Conservation (phyloP, 169 alveolate species). For the Theileria annulata region DNA sequence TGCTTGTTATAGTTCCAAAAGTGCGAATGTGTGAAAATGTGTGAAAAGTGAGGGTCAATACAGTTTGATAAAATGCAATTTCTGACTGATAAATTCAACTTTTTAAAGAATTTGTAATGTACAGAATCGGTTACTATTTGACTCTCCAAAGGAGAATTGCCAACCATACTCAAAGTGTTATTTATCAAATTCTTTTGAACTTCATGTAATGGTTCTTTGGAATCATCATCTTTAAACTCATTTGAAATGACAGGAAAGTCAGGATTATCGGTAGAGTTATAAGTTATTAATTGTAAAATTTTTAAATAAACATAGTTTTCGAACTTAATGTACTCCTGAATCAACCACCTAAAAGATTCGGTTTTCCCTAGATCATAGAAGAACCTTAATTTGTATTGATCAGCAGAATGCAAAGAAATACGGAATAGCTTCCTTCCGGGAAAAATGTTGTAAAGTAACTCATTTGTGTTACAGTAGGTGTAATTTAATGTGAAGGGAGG, state of each 20-base stretch:
- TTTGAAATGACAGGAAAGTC: neutral
- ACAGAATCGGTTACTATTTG: neutral
- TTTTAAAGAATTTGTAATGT: neutral
- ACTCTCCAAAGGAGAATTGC: neutral
- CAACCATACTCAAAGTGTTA: neutral
- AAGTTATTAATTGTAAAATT: conserved; percentile 21
- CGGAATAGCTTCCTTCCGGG: neutral
- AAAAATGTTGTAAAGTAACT: conserved; percentile 30
- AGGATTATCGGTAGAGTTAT: neutral
- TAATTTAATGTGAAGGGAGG: conserved; percentile 44
- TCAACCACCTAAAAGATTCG: conserved; percentile 63
- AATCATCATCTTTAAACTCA: neutral
- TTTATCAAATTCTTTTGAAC: neutral
- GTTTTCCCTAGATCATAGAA: conserved; percentile 51
- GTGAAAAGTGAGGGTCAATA: conserved; percentile 27
- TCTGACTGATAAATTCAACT: neutral
- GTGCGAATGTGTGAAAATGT: conserved; percentile 26
- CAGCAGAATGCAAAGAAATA: conserved; percentile 30
- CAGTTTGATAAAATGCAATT: conserved; percentile 7
- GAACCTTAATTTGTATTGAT: conserved; percentile 22
- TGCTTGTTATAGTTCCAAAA: conserved; percentile 17
- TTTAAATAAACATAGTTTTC: conserved; percentile 59
- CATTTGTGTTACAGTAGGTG: conserved; percentile 32
- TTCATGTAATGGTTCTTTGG: neutral
- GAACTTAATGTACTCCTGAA: conserved; percentile 51